phyloP scores from a whole-genome alignment of 768 basidiomycete genomes.

The Podaxis pistillaris region DNA sequence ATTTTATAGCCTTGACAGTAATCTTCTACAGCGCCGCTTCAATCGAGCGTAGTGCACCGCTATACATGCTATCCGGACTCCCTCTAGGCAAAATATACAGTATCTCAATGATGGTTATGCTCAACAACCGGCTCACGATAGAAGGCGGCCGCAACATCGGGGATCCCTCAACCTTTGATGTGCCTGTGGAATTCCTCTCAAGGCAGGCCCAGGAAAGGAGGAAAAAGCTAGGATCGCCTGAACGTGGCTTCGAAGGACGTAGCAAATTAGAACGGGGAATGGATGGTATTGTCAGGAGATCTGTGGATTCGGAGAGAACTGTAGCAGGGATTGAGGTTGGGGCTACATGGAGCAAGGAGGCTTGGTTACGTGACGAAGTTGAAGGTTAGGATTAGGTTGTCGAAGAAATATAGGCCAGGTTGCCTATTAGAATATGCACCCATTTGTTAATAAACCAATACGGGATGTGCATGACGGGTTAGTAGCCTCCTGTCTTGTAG shows the following conservation, averaged over 20 bases:
- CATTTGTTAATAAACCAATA: too few relatives aligned
- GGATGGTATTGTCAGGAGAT: neutral
- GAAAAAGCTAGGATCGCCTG: neutral
- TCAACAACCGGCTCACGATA: constrained; percentile 2
- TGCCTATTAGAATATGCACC: too few relatives aligned
- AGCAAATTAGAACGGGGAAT: neutral
- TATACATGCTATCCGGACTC: neutral
- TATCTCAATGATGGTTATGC: constrained; percentile 9
- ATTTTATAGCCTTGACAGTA: neutral
- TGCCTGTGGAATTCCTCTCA: neutral
- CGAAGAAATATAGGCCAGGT: too few relatives aligned
- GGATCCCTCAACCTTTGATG: neutral
- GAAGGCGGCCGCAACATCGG: neutral
- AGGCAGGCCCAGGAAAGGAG: neutral
- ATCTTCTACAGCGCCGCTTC: constrained; percentile 3
- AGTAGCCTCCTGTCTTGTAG: too few relatives aligned
- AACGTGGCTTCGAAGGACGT: neutral
- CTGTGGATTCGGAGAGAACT: neutral
- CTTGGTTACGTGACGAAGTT: neutral
- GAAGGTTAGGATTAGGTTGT: too few relatives aligned
- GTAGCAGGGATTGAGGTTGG: neutral
- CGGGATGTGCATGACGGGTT: too few relatives aligned
- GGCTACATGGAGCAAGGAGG: neutral
- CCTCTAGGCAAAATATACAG: constrained; percentile 1
- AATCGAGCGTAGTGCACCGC: neutral